These are phyloP conservation scores for Leishmania amazonensis DNA, from an alignment of 208 protist species.

Conservation along the genomic window DNA sequence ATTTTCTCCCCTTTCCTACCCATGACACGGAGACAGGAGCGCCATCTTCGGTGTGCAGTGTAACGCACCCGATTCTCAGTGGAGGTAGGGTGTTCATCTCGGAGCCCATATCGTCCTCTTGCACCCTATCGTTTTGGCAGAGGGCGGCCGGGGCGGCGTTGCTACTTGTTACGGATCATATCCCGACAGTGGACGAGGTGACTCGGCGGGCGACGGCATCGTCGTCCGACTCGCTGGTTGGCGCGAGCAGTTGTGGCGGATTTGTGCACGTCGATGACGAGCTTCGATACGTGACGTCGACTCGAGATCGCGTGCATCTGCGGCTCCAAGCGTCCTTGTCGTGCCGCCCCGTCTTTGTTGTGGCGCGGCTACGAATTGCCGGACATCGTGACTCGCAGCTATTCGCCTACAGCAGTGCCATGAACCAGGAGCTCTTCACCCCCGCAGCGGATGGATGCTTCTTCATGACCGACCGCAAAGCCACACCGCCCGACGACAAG, in stretches of 20 bases:
- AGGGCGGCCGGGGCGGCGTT: slow-evolving; percentile 3
- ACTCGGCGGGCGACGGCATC: background rate
- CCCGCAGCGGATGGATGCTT: slow-evolving; percentile 19
- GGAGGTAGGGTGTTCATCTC: slow-evolving; percentile 33
- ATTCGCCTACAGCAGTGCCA: slow-evolving; percentile 30
- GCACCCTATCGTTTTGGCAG: slow-evolving; percentile 48
- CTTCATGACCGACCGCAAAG: slow-evolving; percentile 2
- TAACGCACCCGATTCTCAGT: slow-evolving; percentile 13
- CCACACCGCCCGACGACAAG: background rate
- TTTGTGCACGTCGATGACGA: slow-evolving; percentile 32
- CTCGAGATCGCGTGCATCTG: slow-evolving; percentile 17
- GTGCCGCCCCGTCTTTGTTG: slow-evolving; percentile 18
- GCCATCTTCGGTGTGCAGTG: background rate
- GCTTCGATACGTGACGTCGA: slow-evolving; percentile 16
- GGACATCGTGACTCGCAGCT: slow-evolving; percentile 17
- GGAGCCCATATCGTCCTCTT: slow-evolving; percentile 42
- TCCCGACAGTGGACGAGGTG: slow-evolving; percentile 23
- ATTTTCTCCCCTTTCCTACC: slow-evolving; percentile 10
- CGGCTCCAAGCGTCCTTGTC: slow-evolving; percentile 7
- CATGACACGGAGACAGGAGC: background rate
- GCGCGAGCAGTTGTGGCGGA: slow-evolving; percentile 17
- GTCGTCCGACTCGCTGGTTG: slow-evolving; percentile 10
- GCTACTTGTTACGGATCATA: slow-evolving; percentile 21
- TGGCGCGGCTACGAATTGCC: slow-evolving; percentile 16
- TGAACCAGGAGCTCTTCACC: slow-evolving; percentile 7